These are phyloP conservation scores for Trichoderma guizhouense DNA, from an alignment of 2,329 filamentous ascomycete species.

Conservation along the genomic window DNA sequence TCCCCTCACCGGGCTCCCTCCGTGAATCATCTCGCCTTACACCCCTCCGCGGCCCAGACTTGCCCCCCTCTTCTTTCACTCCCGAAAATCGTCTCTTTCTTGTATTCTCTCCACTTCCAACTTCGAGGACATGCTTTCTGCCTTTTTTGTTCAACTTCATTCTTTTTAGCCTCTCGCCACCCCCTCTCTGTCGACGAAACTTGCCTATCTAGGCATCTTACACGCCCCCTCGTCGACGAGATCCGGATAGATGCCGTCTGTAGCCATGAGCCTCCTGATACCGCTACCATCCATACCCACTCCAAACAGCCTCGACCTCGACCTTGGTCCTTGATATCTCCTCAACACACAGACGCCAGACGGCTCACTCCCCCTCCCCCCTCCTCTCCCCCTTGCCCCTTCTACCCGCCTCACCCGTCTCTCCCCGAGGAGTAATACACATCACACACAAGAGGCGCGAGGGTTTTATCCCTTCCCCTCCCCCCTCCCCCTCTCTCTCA, in stretches of 20 bases:
- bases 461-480: not conserved
- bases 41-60: not conserved
- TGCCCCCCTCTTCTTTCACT: not conserved
- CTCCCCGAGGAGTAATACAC: not conserved
- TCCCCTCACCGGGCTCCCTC: not conserved
- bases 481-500: not conserved
- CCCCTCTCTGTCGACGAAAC: not conserved
- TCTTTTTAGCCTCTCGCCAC: not conserved
- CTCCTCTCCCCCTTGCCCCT: not conserved
- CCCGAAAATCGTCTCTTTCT: not conserved
- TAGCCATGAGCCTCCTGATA: not conserved
- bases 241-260: not conserved
- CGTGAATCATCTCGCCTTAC: not conserved
- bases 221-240: not conserved
- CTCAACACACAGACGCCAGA: not conserved
- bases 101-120: not conserved
- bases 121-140: not conserved
- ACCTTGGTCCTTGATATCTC: not conserved
- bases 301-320: not conserved
- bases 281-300: not conserved
- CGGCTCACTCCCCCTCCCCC: not conserved
- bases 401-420: not conserved
- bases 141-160: not conserved
- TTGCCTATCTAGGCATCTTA: not conserved
- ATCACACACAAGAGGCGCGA: not conserved